Evolutionary conservation across 495 filamentous ascomycete genomes (phyloP).

Genomic region (Aspergillus sclerotiicarbonarius): DNA sequence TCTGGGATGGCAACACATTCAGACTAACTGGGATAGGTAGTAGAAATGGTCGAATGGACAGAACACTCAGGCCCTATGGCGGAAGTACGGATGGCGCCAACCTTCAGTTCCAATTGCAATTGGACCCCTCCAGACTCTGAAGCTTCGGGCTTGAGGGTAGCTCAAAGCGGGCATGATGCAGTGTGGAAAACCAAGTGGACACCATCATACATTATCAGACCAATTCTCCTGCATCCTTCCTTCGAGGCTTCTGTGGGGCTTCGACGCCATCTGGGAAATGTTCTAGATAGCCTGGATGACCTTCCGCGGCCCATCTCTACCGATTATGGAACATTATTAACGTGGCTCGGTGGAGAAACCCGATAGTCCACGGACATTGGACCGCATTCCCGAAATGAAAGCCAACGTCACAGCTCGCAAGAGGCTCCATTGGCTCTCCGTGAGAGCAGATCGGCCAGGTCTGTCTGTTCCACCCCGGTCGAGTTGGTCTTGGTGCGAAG

Average conservation of each 20-base stretch:
- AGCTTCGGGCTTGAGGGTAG: slow-evolving; percentile 3
- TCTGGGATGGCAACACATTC: neutral
- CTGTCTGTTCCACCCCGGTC: slow-evolving; percentile 10
- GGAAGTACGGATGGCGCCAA: slow-evolving; percentile 16
- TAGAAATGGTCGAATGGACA: slow-evolving; percentile 14
- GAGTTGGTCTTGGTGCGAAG: slow-evolving; percentile 3
- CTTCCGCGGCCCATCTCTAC: slow-evolving; percentile 13
- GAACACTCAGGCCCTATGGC: slow-evolving; percentile 20
- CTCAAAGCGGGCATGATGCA: slow-evolving; percentile 11
- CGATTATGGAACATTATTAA: slow-evolving; percentile 17
- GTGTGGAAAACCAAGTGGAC: slow-evolving; percentile 3
- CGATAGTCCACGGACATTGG: slow-evolving; percentile 24
- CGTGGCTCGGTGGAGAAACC: slow-evolving; percentile 26
- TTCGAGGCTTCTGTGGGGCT: slow-evolving; percentile 24
- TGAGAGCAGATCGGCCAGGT: slow-evolving; percentile 10
- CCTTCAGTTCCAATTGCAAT: slow-evolving; percentile 17
- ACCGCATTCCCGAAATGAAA: slow-evolving; percentile 25
- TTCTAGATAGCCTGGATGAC: slow-evolving; percentile 11
- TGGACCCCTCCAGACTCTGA: slow-evolving; percentile 16
- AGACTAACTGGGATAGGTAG: slow-evolving; percentile 11
- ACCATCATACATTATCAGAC: slow-evolving; percentile 20
- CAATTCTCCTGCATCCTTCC: slow-evolving; percentile 10
- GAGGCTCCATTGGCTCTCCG: neutral
- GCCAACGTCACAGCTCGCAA: slow-evolving; percentile 21
- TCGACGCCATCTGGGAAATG: slow-evolving; percentile 20